Conservation (phyloP, 768 basidiomycete species). For the Candolleomyces aberdarensis region DNA sequence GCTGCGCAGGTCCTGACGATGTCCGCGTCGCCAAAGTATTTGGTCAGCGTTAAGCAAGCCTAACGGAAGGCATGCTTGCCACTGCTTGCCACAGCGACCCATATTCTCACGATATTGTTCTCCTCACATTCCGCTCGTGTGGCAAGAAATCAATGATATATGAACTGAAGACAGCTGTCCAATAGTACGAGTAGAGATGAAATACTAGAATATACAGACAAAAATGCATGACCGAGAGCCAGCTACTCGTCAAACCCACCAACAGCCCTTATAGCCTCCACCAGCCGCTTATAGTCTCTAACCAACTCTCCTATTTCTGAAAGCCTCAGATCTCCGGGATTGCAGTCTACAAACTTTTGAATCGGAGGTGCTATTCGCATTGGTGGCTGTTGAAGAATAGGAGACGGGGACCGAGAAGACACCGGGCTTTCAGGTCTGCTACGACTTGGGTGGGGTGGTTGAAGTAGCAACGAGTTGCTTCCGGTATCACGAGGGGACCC, state of each 20-base stretch:
- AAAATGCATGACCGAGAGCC: not conserved
- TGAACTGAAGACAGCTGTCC: not conserved
- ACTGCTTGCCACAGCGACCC: too few relatives aligned
- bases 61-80: too few relatives aligned
- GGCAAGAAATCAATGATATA: not conserved
- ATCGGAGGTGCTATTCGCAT: conserved; percentile 57
- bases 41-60: too few relatives aligned
- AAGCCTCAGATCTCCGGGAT: conserved; percentile 72
- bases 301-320: conserved; percentile 81
- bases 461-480: conserved; percentile 36
- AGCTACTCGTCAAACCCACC: conserved; percentile 52
- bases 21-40: too few relatives aligned
- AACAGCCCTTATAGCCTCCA: conserved; percentile 57
- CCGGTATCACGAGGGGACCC: conserved; percentile 35
- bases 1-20: too few relatives aligned
- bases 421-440: conserved; percentile 9
- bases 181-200: not conserved
- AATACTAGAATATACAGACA: not conserved
- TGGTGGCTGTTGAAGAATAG: conserved; percentile 11
- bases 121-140: too few relatives aligned
- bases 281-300: conserved; percentile 77
- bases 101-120: too few relatives aligned
- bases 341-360: conserved; percentile 66
- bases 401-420: conserved; percentile 29
- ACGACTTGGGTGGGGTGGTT: conserved; percentile 13